phyloP scores from a whole-genome alignment of 2,329 filamentous ascomycete genomes.

The Colletotrichum simmondsii region DNA sequence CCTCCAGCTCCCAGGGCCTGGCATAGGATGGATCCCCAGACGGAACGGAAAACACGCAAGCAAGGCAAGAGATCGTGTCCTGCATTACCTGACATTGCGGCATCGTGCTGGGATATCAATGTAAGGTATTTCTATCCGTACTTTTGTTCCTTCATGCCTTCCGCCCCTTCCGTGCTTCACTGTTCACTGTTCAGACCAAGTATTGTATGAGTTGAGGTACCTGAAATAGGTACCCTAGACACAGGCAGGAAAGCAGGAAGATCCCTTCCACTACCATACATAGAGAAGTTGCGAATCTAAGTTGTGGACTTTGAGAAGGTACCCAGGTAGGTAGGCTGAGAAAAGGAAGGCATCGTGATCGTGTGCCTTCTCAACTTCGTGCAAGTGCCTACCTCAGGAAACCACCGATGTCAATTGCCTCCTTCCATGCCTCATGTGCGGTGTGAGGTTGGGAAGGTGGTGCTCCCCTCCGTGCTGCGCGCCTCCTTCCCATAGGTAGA shows the following conservation, averaged over 20 bases:
- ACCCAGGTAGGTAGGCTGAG: not conserved
- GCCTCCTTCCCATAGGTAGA: constrained; percentile 9
- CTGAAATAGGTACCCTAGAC: no score
- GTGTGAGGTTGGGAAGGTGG: not conserved
- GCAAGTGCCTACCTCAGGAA: no score
- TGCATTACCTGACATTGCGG: not conserved
- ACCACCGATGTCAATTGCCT: no score
- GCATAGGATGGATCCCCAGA: constrained; percentile 19
- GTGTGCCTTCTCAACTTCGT: not conserved
- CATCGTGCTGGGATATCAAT: not conserved
- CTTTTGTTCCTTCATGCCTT: not conserved
- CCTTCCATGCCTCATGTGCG: not conserved
- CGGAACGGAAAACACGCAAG: constrained; percentile 22
- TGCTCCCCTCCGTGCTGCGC: not conserved
- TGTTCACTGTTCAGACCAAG: no score
- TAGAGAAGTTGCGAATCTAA: not conserved
- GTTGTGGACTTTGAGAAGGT: no score
- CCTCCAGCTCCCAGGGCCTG: constrained; percentile 3
- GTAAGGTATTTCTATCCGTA: not conserved
- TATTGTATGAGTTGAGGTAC: no score
- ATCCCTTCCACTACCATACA: no score
- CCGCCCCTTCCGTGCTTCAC: not conserved
- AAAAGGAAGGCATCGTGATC: not conserved
- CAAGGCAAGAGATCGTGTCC: constrained; percentile 11
- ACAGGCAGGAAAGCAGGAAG: no score